Conservation (phyloP, 2,329 filamentous ascomycete species). For the Colletotrichum zoysiae region DNA sequence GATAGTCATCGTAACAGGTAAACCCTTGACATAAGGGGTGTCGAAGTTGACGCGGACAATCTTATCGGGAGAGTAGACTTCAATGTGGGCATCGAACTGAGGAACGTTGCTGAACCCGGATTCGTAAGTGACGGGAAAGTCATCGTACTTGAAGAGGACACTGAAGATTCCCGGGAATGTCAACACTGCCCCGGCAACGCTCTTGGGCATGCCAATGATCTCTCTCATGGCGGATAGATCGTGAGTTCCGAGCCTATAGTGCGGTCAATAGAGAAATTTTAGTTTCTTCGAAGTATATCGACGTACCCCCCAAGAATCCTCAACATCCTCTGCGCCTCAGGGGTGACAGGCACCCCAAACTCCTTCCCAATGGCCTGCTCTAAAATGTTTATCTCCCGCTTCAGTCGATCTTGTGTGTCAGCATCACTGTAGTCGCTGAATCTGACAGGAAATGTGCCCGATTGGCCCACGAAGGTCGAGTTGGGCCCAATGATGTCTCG, state of each 20-base stretch:
- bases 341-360: slow-evolving; percentile 48
- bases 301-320: slow-evolving; percentile 45
- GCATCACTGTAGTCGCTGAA: slow-evolving; percentile 55
- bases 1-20: slow-evolving; percentile 63
- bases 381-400: slow-evolving; percentile 45
- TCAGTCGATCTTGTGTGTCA: slow-evolving; percentile 45
- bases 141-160: slow-evolving; percentile 59
- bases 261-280: background rate
- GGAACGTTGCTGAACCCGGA: slow-evolving; percentile 66
- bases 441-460: slow-evolving; percentile 59
- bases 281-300: no score
- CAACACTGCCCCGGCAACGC: slow-evolving; percentile 51
- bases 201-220: slow-evolving; percentile 59
- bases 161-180: slow-evolving; percentile 49
- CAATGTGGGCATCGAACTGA: slow-evolving; percentile 64
- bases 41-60: slow-evolving; percentile 67
- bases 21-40: slow-evolving; percentile 68
- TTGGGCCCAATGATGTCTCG: slow-evolving; percentile 65
- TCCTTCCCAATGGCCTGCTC: slow-evolving; percentile 49
- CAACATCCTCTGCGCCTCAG: slow-evolving; percentile 46
- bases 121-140: slow-evolving; percentile 69
- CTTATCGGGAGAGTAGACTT: slow-evolving; percentile 66
- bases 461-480: slow-evolving; percentile 59
- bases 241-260: slow-evolving; percentile 59
- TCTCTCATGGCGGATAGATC: slow-evolving; percentile 66